Evolutionary conservation across 257 asterid species (phyloP), one percentile per base, ranked within the genome.

Genomic region (Nicotiana sylvestris): DNA sequence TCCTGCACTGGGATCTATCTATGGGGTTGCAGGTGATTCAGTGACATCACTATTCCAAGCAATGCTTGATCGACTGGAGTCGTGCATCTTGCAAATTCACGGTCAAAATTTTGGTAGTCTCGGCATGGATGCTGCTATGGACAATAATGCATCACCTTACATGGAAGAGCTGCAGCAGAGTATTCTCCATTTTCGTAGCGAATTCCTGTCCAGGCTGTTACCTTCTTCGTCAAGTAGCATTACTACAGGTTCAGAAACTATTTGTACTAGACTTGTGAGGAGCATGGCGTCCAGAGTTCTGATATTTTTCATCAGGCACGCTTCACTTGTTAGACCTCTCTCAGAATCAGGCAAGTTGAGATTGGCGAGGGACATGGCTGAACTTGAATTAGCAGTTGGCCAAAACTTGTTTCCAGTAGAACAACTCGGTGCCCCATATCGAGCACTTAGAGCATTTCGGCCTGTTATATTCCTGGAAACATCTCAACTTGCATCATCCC

Each of bases 291-390:
- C 98, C 15, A 70, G 99, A 77, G 97, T 96, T 58, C 67, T 96
- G 82, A 88, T 89, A 60, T 94, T 96, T 76, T 96, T 94, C 55
- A 91, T 96, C 16, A 84, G 98, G 70, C 99, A 94, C n/a, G 98
- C 97, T 3, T 90, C 99, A 7, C 93, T 96, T 1, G 96, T 96
- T 29, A 89, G 99, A 66, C 99, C 99, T 0, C 89, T 96, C 27
- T 96, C 98, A 4, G 99, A 96, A 81, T 94, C 99, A 0, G 99
- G 99, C 55, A 96, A 94, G 91, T 87, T 96, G 68, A 89, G 98
- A 90, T 90, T 96, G 98, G 99, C 99, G 25, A 82, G 94, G 60
- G 99, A 96, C 86, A 94, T 96, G 99, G 98, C 97, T 9, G 98
- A 96, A 39, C 93, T 96, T 57, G 99, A 96, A 86, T 65, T 96